A percentile compares a stretch with the other conserved stretches of the same genome.
Conservation (phyloP, 202 grass and related monocot genomes). For the Zizania palustris region DNA sequence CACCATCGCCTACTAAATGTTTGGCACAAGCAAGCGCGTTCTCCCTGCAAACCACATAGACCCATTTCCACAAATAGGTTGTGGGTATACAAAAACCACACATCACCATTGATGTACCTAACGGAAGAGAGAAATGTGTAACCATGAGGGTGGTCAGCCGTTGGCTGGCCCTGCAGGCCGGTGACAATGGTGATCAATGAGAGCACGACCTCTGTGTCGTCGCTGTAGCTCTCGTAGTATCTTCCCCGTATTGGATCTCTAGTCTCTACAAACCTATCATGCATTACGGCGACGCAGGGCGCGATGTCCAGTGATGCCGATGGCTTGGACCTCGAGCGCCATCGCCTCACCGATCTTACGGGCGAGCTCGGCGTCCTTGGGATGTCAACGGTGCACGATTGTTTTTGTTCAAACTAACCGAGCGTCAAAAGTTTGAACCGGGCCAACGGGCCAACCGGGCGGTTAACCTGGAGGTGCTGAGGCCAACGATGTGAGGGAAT, state of each 20-base stretch:
- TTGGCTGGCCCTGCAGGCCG: slow-evolving; percentile 74
- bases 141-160: slow-evolving; percentile 59
- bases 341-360: slow-evolving; percentile 75
- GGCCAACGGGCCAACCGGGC: too few species aligned
- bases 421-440: background rate
- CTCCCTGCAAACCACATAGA: slow-evolving; percentile 48
- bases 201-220: slow-evolving; percentile 81
- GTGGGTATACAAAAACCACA: slow-evolving; percentile 7
- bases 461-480: slow-evolving; percentile 67
- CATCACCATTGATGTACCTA: slow-evolving; percentile 27
- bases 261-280: slow-evolving; percentile 71
- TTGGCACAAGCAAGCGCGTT: slow-evolving; percentile 90
- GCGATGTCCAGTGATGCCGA: slow-evolving; percentile 88
- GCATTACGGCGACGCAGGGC: slow-evolving; percentile 69
- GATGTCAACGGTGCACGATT: slow-evolving; percentile 2
- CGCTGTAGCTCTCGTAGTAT: slow-evolving; percentile 85
- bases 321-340: slow-evolving; percentile 78
- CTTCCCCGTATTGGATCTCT: slow-evolving; percentile 86
- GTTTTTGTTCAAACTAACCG: slow-evolving; percentile 5
- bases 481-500: slow-evolving; percentile 87
- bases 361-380: slow-evolving; percentile 61
- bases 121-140: slow-evolving; percentile 63
- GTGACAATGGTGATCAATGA: slow-evolving; percentile 64
- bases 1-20: slow-evolving; percentile 90
- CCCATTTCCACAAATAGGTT: slow-evolving; percentile 23